Evolutionary conservation across 2,329 filamentous ascomycete genomes (phyloP), one percentile per base, ranked within the genome.

Genomic region (Sphaceloma murrayae): DNA sequence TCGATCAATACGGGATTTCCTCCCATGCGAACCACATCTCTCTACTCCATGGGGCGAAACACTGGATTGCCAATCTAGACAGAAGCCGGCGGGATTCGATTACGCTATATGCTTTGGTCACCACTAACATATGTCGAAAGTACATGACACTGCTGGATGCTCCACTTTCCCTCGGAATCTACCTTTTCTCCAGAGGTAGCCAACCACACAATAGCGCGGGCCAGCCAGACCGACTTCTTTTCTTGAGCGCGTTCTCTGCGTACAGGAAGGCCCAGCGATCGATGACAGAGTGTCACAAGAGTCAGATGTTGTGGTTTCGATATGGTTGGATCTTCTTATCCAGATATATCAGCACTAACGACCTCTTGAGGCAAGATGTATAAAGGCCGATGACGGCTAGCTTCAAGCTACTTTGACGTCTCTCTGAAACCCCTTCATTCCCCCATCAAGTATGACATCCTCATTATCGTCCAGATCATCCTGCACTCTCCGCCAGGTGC

Each of bases 271-370:
- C 84, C 3, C 80, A 85, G 66, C 72, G 68, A 34, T 86, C 88
- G 30, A 95, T 95, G 88, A 85, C 82, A 1, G 70, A 74, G 45
- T 86, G 82, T 13, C 88, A 95, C 66, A 70, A 77, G 64, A 94
- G 85, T 62, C 88, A 95, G 70, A 95, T 95, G 88, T 77, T 83
- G 21, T 95, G 88, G 88, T 95, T 94, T 58, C 77, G 88, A 4
- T 94, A 85, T 73, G 83, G 85, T 5, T 95, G 86, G 85, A 91
- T 95, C 56, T 72, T 74, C 0, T 60, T 93, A 47, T 88, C 85
- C 56, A 72, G 88, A 46, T 94, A 94, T 65, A 94, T 95, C 87
- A 73, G 85, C 43, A 74, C 94, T 21, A 95, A 95, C 62, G 86
- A 94, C 60, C 60, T 94, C 3, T 21, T 40, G 8, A 27, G 36